Evolutionary conservation across 148 eudicot species (phyloP).

Genomic region (Heliamphora exappendiculata): DNA sequence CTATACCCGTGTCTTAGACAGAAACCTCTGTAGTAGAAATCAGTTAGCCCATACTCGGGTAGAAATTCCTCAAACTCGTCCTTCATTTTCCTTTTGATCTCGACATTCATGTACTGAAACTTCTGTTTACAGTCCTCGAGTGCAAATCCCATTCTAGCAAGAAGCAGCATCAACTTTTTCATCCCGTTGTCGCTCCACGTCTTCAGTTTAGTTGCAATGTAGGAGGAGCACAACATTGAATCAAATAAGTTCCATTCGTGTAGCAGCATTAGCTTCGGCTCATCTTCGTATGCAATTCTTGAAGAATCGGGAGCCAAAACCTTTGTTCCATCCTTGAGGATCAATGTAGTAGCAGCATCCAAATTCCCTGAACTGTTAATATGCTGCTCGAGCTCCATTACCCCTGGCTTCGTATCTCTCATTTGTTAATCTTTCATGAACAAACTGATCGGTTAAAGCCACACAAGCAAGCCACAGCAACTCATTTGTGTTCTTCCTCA

Average conservation of each 20-base stretch:
- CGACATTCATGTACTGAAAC: constrained; percentile 83
- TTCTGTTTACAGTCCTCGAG: constrained; percentile 91
- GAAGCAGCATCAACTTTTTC: constrained; percentile 88
- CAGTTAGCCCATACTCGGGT: constrained; percentile 82
- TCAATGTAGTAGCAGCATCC: constrained; percentile 63
- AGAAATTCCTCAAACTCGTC: constrained; percentile 77
- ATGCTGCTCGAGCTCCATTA: constrained; percentile 97
- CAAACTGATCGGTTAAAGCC: constrained; percentile 87
- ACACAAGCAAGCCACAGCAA: constrained; percentile 96
- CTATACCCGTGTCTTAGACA: constrained; percentile 83
- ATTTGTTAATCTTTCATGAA: constrained; percentile 84
- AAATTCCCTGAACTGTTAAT: constrained; percentile 84
- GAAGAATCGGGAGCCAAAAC: constrained; percentile 85
- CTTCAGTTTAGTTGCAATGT: constrained; percentile 87
- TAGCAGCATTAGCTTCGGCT: constrained; percentile 86
- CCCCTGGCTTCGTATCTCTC: constrained; percentile 94
- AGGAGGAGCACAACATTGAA: constrained; percentile 94
- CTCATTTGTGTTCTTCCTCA: constrained; percentile 86
- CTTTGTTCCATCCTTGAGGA: constrained; percentile 88
- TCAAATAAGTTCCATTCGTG: constrained; percentile 99
- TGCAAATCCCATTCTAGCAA: constrained; percentile 95
- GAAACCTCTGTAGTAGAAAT: constrained; percentile 90
- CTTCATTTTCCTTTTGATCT: constrained; percentile 85
- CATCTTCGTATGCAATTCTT: constrained; percentile 88
- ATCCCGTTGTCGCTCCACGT: constrained; percentile 98